These are phyloP conservation scores for Clarireedia hainanense DNA, from an alignment of 2,329 filamentous ascomycete species.

Conservation along the genomic window DNA sequence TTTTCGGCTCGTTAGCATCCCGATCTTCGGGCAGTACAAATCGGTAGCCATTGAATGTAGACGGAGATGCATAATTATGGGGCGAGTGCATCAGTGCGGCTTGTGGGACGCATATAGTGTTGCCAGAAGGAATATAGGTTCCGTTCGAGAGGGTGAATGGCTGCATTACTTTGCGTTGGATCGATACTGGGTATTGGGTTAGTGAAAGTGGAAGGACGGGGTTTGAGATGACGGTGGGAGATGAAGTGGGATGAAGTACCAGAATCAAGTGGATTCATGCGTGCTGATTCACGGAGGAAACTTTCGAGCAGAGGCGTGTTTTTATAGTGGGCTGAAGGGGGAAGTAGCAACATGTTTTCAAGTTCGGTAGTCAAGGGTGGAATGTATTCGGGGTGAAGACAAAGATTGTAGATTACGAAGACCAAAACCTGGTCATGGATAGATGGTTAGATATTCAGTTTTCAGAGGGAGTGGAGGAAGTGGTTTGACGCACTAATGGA, in stretches of 20 bases:
- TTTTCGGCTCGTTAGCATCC: background rate
- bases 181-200: background rate
- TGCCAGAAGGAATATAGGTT: background rate
- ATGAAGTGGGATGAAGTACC: too few species aligned
- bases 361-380: background rate
- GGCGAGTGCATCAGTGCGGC: background rate
- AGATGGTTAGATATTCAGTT: too few species aligned
- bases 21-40: background rate
- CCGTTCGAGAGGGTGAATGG: background rate
- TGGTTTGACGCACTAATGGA: background rate
- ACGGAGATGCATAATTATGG: background rate
- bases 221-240: too few species aligned
- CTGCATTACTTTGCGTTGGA: slow-evolving; percentile 1
- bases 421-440: background rate
- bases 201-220: too few species aligned
- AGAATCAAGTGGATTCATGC: background rate
- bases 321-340: background rate
- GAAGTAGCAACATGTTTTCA: background rate
- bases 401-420: slow-evolving; percentile 1
- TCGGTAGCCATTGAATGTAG: background rate
- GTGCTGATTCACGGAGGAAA: background rate
- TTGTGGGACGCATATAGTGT: background rate
- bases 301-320: background rate
- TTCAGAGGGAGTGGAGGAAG: too few species aligned
- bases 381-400: background rate